These are phyloP conservation scores for Elsinoe perseae DNA, from an alignment of 2,329 filamentous ascomycete species.

Conservation along the genomic window DNA sequence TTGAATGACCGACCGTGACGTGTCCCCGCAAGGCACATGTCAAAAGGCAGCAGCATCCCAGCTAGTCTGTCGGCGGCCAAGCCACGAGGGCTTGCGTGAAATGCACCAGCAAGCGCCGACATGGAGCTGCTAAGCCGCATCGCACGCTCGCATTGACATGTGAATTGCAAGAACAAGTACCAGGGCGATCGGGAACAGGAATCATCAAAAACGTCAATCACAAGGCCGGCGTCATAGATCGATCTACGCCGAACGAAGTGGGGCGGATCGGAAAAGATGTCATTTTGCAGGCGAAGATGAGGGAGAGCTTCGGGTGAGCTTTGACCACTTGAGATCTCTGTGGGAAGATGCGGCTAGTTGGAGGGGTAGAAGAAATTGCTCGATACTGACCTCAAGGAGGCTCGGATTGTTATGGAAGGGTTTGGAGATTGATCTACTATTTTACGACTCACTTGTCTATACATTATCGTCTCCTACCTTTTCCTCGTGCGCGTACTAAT, in stretches of 20 bases:
- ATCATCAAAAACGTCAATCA: slow-evolving; percentile 11
- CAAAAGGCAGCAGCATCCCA: not conserved
- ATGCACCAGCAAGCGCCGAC: slow-evolving; percentile 1
- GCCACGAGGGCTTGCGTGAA: slow-evolving; percentile 4
- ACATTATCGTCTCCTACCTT: not conserved
- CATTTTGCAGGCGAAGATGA: not conserved
- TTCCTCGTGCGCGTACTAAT: no score
- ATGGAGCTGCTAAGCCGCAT: slow-evolving; percentile 4
- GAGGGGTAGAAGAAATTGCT: slow-evolving; percentile 11
- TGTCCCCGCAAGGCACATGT: slow-evolving; percentile 2
- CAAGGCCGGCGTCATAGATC: slow-evolving; percentile 12
- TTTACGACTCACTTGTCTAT: no score
- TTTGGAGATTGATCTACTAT: no score
- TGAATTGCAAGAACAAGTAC: not conserved
- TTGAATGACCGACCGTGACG: slow-evolving; percentile 13
- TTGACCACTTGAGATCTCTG: not conserved
- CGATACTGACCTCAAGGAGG: not conserved
- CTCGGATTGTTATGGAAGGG: slow-evolving; percentile 4
- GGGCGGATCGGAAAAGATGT: slow-evolving; percentile 10
- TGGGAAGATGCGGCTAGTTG: not conserved
- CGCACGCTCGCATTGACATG: slow-evolving; percentile 5
- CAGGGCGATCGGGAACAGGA: slow-evolving; percentile 2
- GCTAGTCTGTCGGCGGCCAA: not conserved
- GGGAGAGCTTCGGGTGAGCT: not conserved
- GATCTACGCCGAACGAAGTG: slow-evolving; percentile 4